Conservation (phyloP, 1,284 basidiomycete species). For the Heliocybe sulcata region DNA sequence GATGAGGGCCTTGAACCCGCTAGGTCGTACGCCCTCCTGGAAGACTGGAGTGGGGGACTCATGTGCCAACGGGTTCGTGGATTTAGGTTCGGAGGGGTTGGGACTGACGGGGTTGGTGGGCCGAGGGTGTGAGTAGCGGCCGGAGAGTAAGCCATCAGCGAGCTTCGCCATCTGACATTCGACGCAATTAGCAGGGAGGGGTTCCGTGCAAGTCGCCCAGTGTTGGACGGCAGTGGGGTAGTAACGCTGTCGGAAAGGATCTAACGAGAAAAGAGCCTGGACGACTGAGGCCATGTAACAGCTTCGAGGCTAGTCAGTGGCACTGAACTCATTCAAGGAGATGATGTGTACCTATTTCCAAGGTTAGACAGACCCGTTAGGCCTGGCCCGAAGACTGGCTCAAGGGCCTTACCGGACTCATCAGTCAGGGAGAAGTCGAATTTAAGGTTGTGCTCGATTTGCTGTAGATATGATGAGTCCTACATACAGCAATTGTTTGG, state of each 20-base stretch:
- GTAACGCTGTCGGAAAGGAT: constrained; percentile 76
- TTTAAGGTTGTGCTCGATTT: constrained; percentile 94
- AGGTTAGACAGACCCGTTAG: constrained; percentile 90
- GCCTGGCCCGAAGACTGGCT: constrained; percentile 86
- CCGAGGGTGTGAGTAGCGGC: constrained; percentile 78
- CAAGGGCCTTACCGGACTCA: constrained; percentile 84
- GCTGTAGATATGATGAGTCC: constrained; percentile 35
- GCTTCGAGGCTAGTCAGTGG: constrained; percentile 29
- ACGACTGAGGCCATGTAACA: constrained; percentile 97
- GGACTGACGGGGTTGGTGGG: constrained; percentile 15
- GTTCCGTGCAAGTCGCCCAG: constrained; percentile 56
- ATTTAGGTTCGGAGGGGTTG: constrained; percentile 16
- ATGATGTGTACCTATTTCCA: constrained; percentile 70
- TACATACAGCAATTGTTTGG: too few relatives aligned
- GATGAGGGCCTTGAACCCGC: constrained; percentile 83
- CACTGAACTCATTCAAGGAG: neutral
- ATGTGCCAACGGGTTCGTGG: constrained; percentile 27
- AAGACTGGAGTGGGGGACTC: constrained; percentile 51
- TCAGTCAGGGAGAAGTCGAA: constrained; percentile 93
- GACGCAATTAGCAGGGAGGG: constrained; percentile 78
- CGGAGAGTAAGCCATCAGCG: constrained; percentile 88
- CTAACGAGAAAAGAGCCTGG: constrained; percentile 82
- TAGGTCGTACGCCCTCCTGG: constrained; percentile 83
- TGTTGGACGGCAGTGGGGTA: constrained; percentile 48
- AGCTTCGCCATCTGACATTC: constrained; percentile 96